Evolutionary conservation across 176 grass and related monocot species (phyloP), one percentile per base, ranked within the genome.

Genomic region (Aechmea fasciata): DNA sequence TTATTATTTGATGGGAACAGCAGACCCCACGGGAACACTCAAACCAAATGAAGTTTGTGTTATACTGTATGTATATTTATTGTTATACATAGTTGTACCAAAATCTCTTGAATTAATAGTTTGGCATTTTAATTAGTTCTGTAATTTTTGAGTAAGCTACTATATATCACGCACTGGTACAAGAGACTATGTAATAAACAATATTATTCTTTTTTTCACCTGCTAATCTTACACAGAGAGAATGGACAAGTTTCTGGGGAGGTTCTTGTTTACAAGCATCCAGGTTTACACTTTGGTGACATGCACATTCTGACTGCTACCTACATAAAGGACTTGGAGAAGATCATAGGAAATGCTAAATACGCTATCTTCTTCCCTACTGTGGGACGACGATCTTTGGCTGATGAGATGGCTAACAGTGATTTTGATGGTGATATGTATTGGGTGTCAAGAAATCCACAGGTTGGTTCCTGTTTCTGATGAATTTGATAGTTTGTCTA

Each of bases 381-480:
- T 11, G 74, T 47, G 76, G 82, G 89, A 17, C 52, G 61, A 52
- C 72, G 89, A 15, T 92, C 89, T 69, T 80, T 92, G 66, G 85
- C 89, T 29, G 89, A 92, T 83, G 85, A 92, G 49, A 88, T 92
- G 82, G 82, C 89, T 24, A 83, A 85, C 47, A 85, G 89, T 48
- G 85, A 92, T 52, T 85, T 81, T 71, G 89, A 92, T 77, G 89
- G 89, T 0, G 85, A 92, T 71, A 71, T 88, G 47, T 92, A 92
- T 13, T 92, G 89, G 85, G 73, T 92, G 22, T 92, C 85, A 9
- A 74, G 70, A 72, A 92, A 88, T 48, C 69, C 66, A 54, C 48
- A 83, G 85, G 89, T 83, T 28, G 47, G 23, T 13, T 51, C 19
- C 65, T 63, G 7, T 47, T 71, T 76, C 63, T 63, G 57, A 15